Evolutionary conservation across 768 basidiomycete species (phyloP).

Genomic region (Cubamyces sp.): DNA sequence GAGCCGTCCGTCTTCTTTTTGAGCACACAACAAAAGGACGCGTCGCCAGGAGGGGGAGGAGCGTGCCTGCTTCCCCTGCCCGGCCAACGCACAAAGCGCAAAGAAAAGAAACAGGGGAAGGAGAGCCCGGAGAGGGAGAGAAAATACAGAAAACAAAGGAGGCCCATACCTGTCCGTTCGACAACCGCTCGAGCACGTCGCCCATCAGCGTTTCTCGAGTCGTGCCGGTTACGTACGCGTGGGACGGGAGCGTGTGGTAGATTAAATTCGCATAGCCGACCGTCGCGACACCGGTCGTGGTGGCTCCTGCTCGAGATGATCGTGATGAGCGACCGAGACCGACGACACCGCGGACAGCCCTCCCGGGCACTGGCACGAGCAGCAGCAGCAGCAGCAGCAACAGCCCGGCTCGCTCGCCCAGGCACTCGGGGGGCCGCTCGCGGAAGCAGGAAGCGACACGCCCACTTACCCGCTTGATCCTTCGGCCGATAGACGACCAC

Average conservation of each 20-base stretch:
- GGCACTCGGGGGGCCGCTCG: constrained; percentile 7
- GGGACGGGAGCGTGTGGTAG: constrained; percentile 53
- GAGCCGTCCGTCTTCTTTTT: constrained; percentile 1
- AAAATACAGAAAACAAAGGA: constrained; percentile 1
- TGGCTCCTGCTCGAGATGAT: constrained; percentile 38
- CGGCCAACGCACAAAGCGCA: neutral
- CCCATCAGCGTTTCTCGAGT: constrained; percentile 70
- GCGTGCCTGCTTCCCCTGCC: neutral
- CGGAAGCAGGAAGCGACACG: constrained; percentile 13
- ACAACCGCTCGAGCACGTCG: constrained; percentile 57
- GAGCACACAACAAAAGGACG: neutral
- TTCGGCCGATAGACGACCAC: constrained; percentile 64
- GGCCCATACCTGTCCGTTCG: constrained; percentile 63
- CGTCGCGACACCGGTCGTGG: constrained; percentile 57
- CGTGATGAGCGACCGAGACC: constrained; percentile 36
- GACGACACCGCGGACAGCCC: neutral
- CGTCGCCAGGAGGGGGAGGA: neutral
- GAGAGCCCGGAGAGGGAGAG: too few relatives aligned
- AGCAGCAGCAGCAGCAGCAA: too few relatives aligned
- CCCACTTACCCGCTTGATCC: constrained; percentile 51
- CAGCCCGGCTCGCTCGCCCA: constrained; percentile 5
- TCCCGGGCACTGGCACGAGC: too few relatives aligned
- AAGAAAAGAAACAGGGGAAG: neutral
- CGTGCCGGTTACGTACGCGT: constrained; percentile 52
- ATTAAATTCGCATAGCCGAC: constrained; percentile 62